Evolutionary conservation across 495 filamentous ascomycete species (phyloP), one percentile per base, ranked within the genome.

Genomic region (Neurospora sp.): DNA sequence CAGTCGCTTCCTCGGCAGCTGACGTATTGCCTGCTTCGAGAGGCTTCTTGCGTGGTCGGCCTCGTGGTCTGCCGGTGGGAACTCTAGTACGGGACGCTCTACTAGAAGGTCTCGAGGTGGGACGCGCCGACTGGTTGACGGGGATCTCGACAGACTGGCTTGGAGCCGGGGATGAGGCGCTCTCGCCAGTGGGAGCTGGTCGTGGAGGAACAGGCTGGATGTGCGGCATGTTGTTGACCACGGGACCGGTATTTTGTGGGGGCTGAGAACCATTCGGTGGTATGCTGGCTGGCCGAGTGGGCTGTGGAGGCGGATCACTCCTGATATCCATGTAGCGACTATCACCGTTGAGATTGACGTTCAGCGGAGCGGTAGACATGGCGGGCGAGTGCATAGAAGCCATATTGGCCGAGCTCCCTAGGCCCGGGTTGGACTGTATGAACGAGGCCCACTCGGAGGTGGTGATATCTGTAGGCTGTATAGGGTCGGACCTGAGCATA

Each of bases 1-100:
- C 92, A 12, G 92, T 92, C n/a, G 85, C 86, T 75, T 89, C 85
- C 84, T 93, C 90, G 76, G 90, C 92, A 8, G 90, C 91, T 10
- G 90, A 89, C 7, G 86, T 87, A 73, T 85, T 87, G 20, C 86
- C 86, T 2, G 77, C 73, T 70, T 87, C 85, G 8, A 73, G 71
- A 14, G 80, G 78, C 69, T 81, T 81, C 74, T 88, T 88, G 18
- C 82, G 79, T 12, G 86, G 85, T 9, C 84, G 80, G 20, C 85
- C 85, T 38, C 83, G 75, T 14, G 85, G 85, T 59, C 82, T 74
- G 14, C 85, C 85, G 3, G 85, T 84, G 1, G 83, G 80, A 14
- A 71, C 71, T 68, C 75, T 79, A 45, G 70, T 77, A 31, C 82
- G 80, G 70, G 81, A 81, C 18, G 83, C 78, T 75, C 86, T 81